A percentile compares a stretch with the other conserved stretches of the same genome.
Conservation (phyloP, 345 rosid species). For the Eucalyptus curtisii region DNA sequence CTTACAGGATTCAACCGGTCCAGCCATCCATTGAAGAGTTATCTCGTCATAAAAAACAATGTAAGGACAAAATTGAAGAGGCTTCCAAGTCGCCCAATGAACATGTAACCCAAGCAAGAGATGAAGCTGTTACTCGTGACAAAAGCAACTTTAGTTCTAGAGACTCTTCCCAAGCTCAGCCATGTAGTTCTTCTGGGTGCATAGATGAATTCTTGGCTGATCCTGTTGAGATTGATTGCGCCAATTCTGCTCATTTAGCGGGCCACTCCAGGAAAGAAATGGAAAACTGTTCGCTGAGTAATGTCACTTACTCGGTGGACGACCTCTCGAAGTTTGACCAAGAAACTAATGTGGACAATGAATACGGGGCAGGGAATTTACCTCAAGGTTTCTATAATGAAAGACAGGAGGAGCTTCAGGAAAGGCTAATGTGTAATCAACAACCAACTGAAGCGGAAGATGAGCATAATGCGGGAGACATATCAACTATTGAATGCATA, state of each 20-base stretch:
- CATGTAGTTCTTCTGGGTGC: slow-evolving; percentile 16
- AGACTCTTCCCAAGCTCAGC: slow-evolving; percentile 3
- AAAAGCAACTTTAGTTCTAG: slow-evolving; percentile 1
- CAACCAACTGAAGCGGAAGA: background rate
- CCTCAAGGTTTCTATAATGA: background rate
- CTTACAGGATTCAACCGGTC: slow-evolving; percentile 11
- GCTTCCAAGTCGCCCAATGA: background rate
- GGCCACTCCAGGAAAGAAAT: background rate
- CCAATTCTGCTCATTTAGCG: slow-evolving; percentile 5
- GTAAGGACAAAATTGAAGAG: background rate
- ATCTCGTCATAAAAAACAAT: background rate
- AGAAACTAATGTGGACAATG: background rate
- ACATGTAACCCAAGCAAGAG: background rate
- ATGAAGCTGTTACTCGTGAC: background rate
- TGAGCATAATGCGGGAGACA: background rate
- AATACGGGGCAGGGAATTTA: background rate
- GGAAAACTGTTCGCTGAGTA: background rate
- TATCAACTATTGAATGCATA: background rate
- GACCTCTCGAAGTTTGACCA: background rate
- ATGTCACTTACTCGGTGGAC: background rate
- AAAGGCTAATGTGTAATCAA: background rate
- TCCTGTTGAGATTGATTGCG: slow-evolving; percentile 15
- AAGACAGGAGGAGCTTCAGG: background rate
- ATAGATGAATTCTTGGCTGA: slow-evolving; percentile 30
- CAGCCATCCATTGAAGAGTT: slow-evolving; percentile 3